These are phyloP conservation scores for Yamadazyma taylorii DNA, from an alignment of 1,139 yeast species.

Conservation along the genomic window DNA sequence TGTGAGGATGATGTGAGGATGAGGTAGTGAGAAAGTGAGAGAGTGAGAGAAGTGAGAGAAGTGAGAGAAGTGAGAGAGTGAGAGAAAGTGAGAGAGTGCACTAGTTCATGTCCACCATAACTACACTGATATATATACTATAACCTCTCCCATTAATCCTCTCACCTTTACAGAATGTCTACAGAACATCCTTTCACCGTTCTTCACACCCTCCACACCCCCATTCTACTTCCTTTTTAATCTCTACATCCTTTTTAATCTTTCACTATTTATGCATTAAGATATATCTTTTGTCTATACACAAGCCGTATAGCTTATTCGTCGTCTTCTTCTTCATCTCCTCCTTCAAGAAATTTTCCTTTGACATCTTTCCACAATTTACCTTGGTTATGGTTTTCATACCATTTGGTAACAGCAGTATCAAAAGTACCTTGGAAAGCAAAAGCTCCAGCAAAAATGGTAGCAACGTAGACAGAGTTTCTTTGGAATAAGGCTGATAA, in stretches of 20 bases:
- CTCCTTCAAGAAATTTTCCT: slow-evolving; percentile 58
- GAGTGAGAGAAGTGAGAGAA: too few relatives aligned
- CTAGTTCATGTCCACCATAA: too few relatives aligned
- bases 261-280: slow-evolving; percentile 10
- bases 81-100: too few relatives aligned
- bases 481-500: slow-evolving; percentile 72
- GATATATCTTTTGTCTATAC: slow-evolving; percentile 3
- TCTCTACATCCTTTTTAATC: neutral
- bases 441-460: slow-evolving; percentile 84
- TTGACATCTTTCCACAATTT: slow-evolving; percentile 97
- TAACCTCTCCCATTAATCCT: too few relatives aligned
- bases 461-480: slow-evolving; percentile 86
- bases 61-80: too few relatives aligned
- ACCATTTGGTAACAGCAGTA: slow-evolving; percentile 73
- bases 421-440: slow-evolving; percentile 88
- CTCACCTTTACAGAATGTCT: too few relatives aligned
- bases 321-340: slow-evolving; percentile 60
- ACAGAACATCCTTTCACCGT: too few relatives aligned
- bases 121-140: too few relatives aligned
- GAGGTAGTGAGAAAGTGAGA: too few relatives aligned
- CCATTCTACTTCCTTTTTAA: too few relatives aligned
- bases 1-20: too few relatives aligned
- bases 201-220: too few relatives aligned
- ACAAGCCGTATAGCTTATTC: slow-evolving; percentile 18
- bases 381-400: slow-evolving; percentile 87